Evolutionary conservation across 441 rosid species (phyloP), one percentile per base, ranked within the genome.

Genomic region (Hura crepitans): DNA sequence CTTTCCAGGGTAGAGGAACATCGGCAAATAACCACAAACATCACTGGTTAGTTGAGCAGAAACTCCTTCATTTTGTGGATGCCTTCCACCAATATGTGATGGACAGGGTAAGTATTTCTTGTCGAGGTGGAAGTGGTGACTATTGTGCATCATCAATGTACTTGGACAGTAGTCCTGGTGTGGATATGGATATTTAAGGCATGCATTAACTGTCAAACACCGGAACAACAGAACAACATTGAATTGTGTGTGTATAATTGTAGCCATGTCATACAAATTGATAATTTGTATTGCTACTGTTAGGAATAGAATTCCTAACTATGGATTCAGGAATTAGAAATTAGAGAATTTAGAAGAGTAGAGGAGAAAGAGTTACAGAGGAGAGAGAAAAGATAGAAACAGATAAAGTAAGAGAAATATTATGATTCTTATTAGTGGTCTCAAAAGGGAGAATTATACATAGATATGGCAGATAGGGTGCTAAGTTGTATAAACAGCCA

Each of bases 1-100:
- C 33, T 51, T 77, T 74, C 68, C 75, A 95, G 99, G 97, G 82
- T 63, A 89, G 86, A 83, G 87, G 96, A 73, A 74, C 68, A 33
- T 76, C 79, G 68, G 71, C 84, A 68, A 88, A 81, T 76, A 86
- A 74, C 80, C 71, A 73, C 78, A 95, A 90, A 81, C 86, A 66
- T 75, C 97, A 92, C 79, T 92, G 97, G 94, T 82, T 92, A 74
- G 87, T 95, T 76, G 95, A 88, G 80, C 99, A 95, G 88, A 95
- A 92, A 82, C 98, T 95, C 71, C 94, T 95, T 63, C 96, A 94
- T 82, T 94, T 95, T 77, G 96, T 95, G 62, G 99, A 95, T 82
- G 99, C 97, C 67, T 95, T 95, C 80, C 99, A 95, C 82, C 98
- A 95, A 78, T 90, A 92, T 78, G 98, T 95, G 28, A 92, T 95